These are phyloP conservation scores for Quercus mongolica DNA, from an alignment of 306 rosid species.

Conservation along the genomic window DNA sequence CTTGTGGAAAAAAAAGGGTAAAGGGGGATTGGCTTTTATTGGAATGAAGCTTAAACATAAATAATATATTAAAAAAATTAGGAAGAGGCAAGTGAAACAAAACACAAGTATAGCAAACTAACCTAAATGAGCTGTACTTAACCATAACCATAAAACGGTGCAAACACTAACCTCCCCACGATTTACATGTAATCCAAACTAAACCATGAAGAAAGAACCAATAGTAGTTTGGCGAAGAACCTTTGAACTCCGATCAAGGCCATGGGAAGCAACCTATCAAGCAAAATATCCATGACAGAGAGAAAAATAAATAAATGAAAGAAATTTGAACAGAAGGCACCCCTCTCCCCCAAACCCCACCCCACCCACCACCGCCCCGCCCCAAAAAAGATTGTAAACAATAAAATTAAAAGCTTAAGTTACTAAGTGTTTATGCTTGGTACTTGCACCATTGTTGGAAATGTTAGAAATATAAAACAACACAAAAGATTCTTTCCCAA, in stretches of 20 bases:
- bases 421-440: neutral
- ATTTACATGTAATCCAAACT: constrained; percentile 32
- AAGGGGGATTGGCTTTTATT: neutral
- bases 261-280: constrained; percentile 93
- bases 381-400: neutral
- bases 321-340: neutral
- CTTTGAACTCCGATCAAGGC: constrained; percentile 91
- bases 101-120: constrained; percentile 25
- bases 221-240: constrained; percentile 97
- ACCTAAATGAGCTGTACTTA: constrained; percentile 44
- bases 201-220: constrained; percentile 78
- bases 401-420: neutral
- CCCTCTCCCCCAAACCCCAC: no score
- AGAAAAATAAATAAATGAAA: neutral
- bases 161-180: constrained; percentile 14
- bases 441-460: neutral
- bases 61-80: neutral
- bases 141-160: constrained; percentile 3
- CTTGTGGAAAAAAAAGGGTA: no score
- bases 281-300: neutral
- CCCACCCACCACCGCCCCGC: neutral
- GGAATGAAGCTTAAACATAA: neutral
- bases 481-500: neutral
- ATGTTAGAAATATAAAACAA: neutral
- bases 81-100: constrained; percentile 5